phyloP scores from a whole-genome alignment of 2,329 filamentous ascomycete species.

The Nothophoma quercina region DNA sequence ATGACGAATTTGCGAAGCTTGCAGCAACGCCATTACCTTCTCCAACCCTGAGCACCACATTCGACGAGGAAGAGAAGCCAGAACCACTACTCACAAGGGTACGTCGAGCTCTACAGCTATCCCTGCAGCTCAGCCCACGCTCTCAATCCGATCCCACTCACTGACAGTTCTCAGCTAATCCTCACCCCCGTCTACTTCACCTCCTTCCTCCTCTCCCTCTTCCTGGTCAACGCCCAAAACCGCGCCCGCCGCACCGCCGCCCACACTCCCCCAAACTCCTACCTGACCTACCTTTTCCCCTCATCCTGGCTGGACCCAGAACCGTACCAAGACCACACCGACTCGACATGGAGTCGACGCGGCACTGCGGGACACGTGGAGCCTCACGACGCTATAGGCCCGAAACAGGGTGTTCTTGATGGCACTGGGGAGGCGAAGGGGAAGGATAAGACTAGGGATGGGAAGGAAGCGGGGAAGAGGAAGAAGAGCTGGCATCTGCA shows the following conservation, averaged over 20 bases:
- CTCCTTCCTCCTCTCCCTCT: conserved; percentile 70
- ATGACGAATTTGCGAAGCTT: conserved; percentile 44
- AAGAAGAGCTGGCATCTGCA: conserved; percentile 47
- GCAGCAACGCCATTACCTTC: conserved; percentile 32
- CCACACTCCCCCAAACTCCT: conserved; percentile 31
- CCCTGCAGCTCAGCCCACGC: background rate
- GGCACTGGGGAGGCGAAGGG: background rate
- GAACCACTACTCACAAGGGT: conserved; percentile 39
- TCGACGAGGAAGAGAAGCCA: conserved; percentile 22
- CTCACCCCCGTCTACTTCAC: conserved; percentile 70
- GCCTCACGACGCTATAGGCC: conserved; percentile 30
- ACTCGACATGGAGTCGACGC: conserved; percentile 35
- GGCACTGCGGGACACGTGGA: conserved; percentile 28
- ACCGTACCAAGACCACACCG: conserved; percentile 52
- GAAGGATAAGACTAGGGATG: no score
- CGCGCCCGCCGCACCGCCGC: conserved; percentile 57
- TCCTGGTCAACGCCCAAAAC: conserved; percentile 67
- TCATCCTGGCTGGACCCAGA: conserved; percentile 49
- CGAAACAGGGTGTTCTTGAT: conserved; percentile 13
- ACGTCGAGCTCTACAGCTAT: conserved; percentile 1
- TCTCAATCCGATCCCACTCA: no score
- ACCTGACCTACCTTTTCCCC: conserved; percentile 32
- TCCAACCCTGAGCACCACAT: conserved; percentile 30
- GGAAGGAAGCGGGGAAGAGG: conserved; percentile 26
- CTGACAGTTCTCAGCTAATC: conserved; percentile 49